phyloP scores from a whole-genome alignment of 2,329 filamentous ascomycete genomes.

The Leptographium flavum region DNA sequence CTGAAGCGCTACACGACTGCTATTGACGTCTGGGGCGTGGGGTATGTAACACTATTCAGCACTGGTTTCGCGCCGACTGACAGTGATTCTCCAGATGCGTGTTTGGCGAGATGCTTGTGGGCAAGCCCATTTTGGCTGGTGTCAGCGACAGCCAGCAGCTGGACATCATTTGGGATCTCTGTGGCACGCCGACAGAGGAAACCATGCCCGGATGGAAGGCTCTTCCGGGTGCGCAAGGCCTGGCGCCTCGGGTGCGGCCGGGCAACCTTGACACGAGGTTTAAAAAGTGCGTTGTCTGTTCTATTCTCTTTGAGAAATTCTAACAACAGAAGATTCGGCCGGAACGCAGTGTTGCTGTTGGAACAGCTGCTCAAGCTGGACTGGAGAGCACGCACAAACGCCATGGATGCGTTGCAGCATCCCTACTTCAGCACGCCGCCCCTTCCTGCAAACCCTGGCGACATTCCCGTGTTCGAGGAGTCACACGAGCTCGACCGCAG shows the following conservation, averaged over 20 bases:
- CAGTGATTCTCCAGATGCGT: constrained; percentile 53
- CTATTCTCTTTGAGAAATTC: neutral
- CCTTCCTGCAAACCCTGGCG: constrained; percentile 64
- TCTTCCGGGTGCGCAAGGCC: constrained; percentile 66
- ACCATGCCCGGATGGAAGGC: constrained; percentile 85
- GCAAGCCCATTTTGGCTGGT: constrained; percentile 83
- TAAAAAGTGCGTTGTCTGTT: constrained; percentile 51
- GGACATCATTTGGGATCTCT: constrained; percentile 84
- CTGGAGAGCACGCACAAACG: constrained; percentile 80
- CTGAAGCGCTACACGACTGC: constrained; percentile 89
- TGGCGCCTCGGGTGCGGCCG: constrained; percentile 47
- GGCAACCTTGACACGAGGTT: constrained; percentile 62
- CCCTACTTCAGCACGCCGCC: constrained; percentile 77
- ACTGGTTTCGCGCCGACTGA: constrained; percentile 10
- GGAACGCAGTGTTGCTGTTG: constrained; percentile 63
- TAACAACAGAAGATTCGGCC: constrained; percentile 37
- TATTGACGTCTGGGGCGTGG: constrained; percentile 97
- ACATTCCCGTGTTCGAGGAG: constrained; percentile 85
- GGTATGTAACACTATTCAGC: constrained; percentile 32
- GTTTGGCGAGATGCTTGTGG: constrained; percentile 93
- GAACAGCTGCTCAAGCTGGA: constrained; percentile 75
- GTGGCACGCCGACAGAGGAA: constrained; percentile 77
- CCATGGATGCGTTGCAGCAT: constrained; percentile 83
- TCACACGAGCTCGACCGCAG: constrained; percentile 92
- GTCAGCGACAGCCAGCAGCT: constrained; percentile 82